Base-by-base conservation (phyloP, 2,329 filamentous ascomycete species). In the Diaporthe ilicicola region DNA sequence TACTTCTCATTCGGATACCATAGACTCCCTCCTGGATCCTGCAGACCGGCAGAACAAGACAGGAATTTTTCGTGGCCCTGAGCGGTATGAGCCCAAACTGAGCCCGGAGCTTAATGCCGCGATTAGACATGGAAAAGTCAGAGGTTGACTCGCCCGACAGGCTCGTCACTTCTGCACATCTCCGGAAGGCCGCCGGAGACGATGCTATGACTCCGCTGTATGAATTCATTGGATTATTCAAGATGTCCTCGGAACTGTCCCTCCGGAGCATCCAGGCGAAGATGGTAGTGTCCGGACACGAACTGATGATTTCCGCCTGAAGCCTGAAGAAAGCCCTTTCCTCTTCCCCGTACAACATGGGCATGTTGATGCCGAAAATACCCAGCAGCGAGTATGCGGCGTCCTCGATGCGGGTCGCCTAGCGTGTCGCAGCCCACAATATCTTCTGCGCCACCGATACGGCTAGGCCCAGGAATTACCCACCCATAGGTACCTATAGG, bases 381-480 rank as follows among this genome's bases (percentile, higher is more conserved):
- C 69, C 69, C 13, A 73, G 48, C 34, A 73, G 22, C 6, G 53
- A 70, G n/a, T 71, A 69, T 15, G 71, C 69, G 42, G 51, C 19
- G 22, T 71, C 71, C n/a, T 73, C 69, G 37, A 53, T 67, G 24
- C 69, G 71, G 42, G 71, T 71, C 7, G 62, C 27, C 24, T 59
- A 29, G 8, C 64, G 29, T 10, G n/a, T 53, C 4, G 44, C 69
- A n/a, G 71, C 71, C 71, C 71, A 73, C 8, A 69, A 73, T 69
- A 73, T 73, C 24, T 70, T 70, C 44, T 73, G 71, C 6, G 71
- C 71, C 24, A 73, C 64, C n/a, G 9, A 32, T 32, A 27, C n/a
- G n/a, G n/a, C n/a, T n/a, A n/a, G n/a, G n/a, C n/a, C n/a, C n/a
- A n/a, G n/a, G n/a, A n/a, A n/a, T n/a, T n/a, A n/a, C n/a, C n/a